Evolutionary conservation across 1,139 yeast genomes (phyloP).

Genomic region (Groenewaldozyma sp.): DNA sequence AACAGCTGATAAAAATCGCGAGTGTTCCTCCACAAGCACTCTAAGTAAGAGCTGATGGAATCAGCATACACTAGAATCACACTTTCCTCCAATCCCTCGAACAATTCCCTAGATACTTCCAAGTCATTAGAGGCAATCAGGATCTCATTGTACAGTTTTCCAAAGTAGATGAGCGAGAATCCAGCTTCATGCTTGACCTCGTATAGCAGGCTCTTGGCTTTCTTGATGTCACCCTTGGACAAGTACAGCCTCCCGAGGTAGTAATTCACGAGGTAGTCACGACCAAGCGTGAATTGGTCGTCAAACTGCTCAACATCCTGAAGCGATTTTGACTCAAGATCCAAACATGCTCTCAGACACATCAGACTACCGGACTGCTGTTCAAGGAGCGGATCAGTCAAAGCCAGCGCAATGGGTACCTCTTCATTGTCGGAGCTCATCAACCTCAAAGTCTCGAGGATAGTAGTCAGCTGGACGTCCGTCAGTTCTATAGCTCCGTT

Average conservation of each 20-base stretch:
- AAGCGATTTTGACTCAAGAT: background rate
- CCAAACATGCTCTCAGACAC: background rate
- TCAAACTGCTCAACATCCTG: background rate
- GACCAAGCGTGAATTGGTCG: background rate
- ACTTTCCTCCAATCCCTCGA: constrained; percentile 44
- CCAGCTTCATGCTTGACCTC: background rate
- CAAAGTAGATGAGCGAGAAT: background rate
- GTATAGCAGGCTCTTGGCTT: background rate
- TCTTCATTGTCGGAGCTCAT: too few species aligned
- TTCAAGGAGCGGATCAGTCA: background rate
- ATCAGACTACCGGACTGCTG: background rate
- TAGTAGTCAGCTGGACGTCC: background rate
- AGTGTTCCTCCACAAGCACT: constrained; percentile 51
- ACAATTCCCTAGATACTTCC: constrained; percentile 61
- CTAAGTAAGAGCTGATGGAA: constrained; percentile 36
- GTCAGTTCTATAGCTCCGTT: background rate
- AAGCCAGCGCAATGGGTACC: background rate
- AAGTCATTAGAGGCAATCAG: constrained; percentile 76
- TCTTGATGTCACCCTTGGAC: background rate
- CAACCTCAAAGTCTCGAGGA: background rate
- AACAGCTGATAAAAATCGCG: constrained; percentile 49
- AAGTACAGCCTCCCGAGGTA: background rate
- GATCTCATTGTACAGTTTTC: constrained; percentile 21
- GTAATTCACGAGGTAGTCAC: background rate
- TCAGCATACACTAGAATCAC: background rate